Conservation (phyloP, 768 basidiomycete genomes). For the Agrocybe chaxingu region DNA sequence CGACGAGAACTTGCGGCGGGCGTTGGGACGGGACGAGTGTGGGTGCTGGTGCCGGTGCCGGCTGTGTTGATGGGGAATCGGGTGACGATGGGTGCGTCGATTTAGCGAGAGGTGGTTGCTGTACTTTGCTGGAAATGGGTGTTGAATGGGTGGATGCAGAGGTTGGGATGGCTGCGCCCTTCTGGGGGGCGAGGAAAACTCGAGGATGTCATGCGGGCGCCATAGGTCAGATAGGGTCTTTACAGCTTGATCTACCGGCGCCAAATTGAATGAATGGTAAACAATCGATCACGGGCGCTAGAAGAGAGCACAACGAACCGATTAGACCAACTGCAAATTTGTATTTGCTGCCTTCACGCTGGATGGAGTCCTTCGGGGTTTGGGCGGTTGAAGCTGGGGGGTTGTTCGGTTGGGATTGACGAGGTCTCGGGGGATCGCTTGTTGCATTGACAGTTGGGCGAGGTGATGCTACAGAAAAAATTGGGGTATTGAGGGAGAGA, state of each 20-base stretch:
- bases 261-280: constrained; percentile 4
- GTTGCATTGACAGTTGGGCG: constrained; percentile 29
- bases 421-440: constrained; percentile 27
- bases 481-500: constrained; percentile 55
- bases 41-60: constrained; percentile 7
- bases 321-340: constrained; percentile 68
- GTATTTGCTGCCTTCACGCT: constrained; percentile 46
- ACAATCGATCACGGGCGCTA: background rate
- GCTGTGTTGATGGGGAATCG: constrained; percentile 1
- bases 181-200: constrained; percentile 32
- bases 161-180: constrained; percentile 5
- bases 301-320: constrained; percentile 44
- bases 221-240: constrained; percentile 77
- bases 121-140: constrained; percentile 18
- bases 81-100: constrained; percentile 6
- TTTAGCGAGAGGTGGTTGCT: constrained; percentile 21
- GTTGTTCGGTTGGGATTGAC: constrained; percentile 19
- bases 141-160: background rate
- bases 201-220: constrained; percentile 69
- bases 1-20: background rate
- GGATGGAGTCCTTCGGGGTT: constrained; percentile 28
- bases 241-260: constrained; percentile 67
- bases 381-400: constrained; percentile 18
- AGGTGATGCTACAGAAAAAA: constrained; percentile 49
- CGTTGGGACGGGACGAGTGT: constrained; percentile 8